phyloP scores from a whole-genome alignment of 177 flowering plant species.

The Telopea speciosissima region DNA sequence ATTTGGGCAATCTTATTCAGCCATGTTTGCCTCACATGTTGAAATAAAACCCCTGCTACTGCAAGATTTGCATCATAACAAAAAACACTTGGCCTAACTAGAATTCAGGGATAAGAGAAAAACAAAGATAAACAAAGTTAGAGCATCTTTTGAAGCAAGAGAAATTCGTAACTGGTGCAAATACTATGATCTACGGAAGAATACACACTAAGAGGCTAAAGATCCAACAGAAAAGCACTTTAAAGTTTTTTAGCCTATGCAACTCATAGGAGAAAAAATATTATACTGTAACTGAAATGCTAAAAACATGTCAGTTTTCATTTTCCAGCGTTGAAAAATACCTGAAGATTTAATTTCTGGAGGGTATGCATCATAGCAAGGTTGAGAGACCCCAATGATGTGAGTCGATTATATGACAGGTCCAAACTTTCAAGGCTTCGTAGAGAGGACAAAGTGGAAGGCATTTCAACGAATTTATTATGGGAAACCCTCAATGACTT shows the following conservation, averaged over 20 bases:
- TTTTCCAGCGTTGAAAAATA: slow-evolving; percentile 16
- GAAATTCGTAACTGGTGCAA: background rate
- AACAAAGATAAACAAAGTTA: background rate
- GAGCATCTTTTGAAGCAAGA: background rate
- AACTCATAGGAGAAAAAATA: background rate
- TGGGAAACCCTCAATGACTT: slow-evolving; percentile 68
- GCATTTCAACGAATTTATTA: slow-evolving; percentile 76
- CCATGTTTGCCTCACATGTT: no score
- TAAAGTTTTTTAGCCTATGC: background rate
- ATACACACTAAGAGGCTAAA: background rate
- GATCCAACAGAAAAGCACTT: background rate
- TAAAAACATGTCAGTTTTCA: background rate
- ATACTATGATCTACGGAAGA: background rate
- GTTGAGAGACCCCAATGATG: slow-evolving; percentile 62
- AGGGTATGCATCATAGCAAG: slow-evolving; percentile 66
- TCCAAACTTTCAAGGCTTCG: slow-evolving; percentile 70
- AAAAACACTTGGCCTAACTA: no score
- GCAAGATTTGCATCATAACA: no score
- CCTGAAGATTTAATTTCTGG: slow-evolving; percentile 76
- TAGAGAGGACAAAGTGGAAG: slow-evolving; percentile 48
- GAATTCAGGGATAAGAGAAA: background rate
- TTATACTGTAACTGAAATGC: background rate
- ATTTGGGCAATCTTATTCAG: no score
- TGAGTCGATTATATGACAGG: slow-evolving; percentile 78
- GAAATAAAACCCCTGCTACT: no score